Percentiles rank a stretch among this genome's conserved stretches.
phyloP scores from a whole-genome alignment of 139 green algal species.

The Yamagishiella unicocca region DNA sequence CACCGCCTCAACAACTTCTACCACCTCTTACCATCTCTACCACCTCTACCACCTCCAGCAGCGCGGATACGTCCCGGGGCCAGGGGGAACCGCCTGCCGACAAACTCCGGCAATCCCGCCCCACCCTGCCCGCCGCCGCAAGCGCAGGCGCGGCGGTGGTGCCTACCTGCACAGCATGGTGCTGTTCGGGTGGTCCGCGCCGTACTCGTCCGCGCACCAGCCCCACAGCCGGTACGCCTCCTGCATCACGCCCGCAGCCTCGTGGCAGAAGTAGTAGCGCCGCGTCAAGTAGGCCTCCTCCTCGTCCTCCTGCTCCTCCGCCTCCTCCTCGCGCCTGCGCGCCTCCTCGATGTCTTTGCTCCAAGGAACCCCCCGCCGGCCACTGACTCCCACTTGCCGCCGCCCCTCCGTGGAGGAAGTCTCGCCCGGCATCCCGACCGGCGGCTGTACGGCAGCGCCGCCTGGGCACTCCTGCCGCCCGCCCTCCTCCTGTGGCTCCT shows the following conservation, averaged over 20 bases:
- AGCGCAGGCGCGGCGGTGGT: background rate
- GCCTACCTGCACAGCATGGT: conserved; percentile 20
- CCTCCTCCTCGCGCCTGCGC: background rate
- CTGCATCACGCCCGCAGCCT: conserved; percentile 8
- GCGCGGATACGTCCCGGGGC: no score
- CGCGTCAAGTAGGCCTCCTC: conserved; percentile 26
- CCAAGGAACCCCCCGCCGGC: no score
- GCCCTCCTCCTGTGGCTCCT: no score
- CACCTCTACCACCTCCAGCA: background rate
- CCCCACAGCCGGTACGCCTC: conserved; percentile 27
- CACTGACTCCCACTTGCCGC: background rate
- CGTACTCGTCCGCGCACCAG: conserved; percentile 26
- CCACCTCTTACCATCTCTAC: background rate
- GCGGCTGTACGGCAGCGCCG: no score
- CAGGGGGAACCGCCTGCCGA: no score
- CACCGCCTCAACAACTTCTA: background rate
- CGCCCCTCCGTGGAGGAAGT: no score
- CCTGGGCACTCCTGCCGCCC: no score
- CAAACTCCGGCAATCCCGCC: background rate
- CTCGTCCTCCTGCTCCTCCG: background rate
- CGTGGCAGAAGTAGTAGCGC: conserved; percentile 21
- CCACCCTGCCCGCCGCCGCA: no score
- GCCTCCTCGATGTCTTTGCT: no score
- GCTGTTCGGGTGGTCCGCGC: conserved; percentile 28
- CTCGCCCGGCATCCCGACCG: no score